Percentiles rank a stretch among this genome's conserved stretches.
phyloP scores from a whole-genome alignment of 2,329 filamentous ascomycete species.

The Penicillium sp. region DNA sequence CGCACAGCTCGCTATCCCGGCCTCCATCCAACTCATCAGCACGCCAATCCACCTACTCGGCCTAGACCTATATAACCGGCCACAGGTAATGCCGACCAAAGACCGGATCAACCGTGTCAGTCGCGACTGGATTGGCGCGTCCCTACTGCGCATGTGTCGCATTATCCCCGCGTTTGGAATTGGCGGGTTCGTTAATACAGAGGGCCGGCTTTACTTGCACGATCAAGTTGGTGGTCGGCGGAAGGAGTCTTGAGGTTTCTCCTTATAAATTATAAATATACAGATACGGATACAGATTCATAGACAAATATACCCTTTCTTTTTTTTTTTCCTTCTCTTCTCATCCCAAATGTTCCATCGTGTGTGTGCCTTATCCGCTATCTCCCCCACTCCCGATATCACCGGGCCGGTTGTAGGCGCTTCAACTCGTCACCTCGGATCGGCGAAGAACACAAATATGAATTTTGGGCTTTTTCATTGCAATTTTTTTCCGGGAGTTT shows the following conservation, averaged over 20 bases:
- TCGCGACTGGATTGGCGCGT: slow-evolving; percentile 72
- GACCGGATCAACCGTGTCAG: slow-evolving; percentile 63
- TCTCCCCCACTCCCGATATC: slow-evolving; percentile 2
- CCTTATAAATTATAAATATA: slow-evolving; percentile 1
- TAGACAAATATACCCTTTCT: slow-evolving; percentile 26
- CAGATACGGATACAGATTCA: slow-evolving; percentile 2
- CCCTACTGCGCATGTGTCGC: slow-evolving; percentile 70
- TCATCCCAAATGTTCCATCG: neutral
- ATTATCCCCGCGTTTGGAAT: slow-evolving; percentile 87
- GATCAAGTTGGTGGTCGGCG: slow-evolving; percentile 24
- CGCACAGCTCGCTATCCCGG: slow-evolving; percentile 77
- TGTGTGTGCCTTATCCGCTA: slow-evolving; percentile 2
- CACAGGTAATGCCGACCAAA: slow-evolving; percentile 42
- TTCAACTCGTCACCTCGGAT: slow-evolving; percentile 15
- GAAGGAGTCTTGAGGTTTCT: slow-evolving; percentile 10
- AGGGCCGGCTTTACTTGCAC: slow-evolving; percentile 32
- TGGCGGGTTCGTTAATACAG: slow-evolving; percentile 76
- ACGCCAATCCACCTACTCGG: slow-evolving; percentile 82
- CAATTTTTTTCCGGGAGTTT: neutral
- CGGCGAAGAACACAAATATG: neutral
- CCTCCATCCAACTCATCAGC: slow-evolving; percentile 70
- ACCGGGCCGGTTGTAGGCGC: slow-evolving; percentile 22
- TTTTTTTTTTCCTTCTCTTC: slow-evolving; percentile 1
- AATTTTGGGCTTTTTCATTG: neutral
- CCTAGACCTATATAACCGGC: slow-evolving; percentile 77